Base-by-base conservation (phyloP, 495 filamentous ascomycete species). In the Aspergillus leporis region DNA sequence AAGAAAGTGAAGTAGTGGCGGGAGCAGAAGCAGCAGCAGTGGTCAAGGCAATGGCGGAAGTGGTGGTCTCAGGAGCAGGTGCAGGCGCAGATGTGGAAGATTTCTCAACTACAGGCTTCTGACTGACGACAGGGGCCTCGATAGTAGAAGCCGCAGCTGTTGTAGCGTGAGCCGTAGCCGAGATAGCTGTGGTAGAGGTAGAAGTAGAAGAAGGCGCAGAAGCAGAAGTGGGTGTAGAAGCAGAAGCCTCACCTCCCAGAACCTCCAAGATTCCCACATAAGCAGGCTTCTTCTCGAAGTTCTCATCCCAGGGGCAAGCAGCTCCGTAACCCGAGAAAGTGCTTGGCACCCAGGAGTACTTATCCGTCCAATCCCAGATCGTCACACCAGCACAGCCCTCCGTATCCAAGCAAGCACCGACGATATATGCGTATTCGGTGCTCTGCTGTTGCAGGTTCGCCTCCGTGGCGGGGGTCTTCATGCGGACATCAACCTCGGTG, bases 301-400 rank as follows among this genome's bases (percentile, higher is more conserved):
- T 75, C 51, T 72, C 75, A 69, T 84, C 79, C 78, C 81, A 85
- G 19, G 84, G 71, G 38, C 73, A 62, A 3, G 82, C 79, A 8
- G 71, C 79, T 12, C 83, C 84, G 32, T 82, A 63, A 18, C 83
- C 72, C 34, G 74, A 55, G 64, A 88, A 88, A 0, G 74, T 73
- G 25, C 63, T 61, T 0, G 85, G 84, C 18, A 89, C 75, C 86
- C 85, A 89, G 21, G 72, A 78, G 70, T 85, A 83, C 70, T 82
- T 66, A 63, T 88, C 85, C 19, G 78, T 82, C 73, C 81, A 87
- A 58, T 82, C 78, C 85, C 85, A 87, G 58, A 85, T 78, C n/a
- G 86, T 90, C 30, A 91, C 74, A 5, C 87, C 89, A 3, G 89
- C 78, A 63, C 89, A 92, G 5, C 73, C 62, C n/a, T 74, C 53